These are phyloP conservation scores for Polygonum maritimum DNA, from an alignment of 148 eudicot genomes.

Conservation along the genomic window DNA sequence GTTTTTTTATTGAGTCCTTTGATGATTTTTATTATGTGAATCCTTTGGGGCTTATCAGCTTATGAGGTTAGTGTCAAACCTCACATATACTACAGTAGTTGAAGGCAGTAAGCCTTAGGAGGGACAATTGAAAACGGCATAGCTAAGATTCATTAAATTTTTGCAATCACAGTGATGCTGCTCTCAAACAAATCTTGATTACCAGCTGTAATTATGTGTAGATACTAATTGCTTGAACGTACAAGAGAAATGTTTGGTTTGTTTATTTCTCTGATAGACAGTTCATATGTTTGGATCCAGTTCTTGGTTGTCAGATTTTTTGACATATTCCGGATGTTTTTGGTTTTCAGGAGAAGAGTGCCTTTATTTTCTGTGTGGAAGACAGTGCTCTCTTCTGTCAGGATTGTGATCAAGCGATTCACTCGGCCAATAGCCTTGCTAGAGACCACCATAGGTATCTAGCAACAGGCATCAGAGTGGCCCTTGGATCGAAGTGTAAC, in stretches of 20 bases:
- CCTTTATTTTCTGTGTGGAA: conserved; percentile 97
- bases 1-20: background rate
- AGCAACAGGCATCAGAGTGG: conserved; percentile 85
- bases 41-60: background rate
- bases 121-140: background rate
- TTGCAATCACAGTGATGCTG: background rate
- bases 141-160: background rate
- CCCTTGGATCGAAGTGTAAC: conserved; percentile 43
- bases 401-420: conserved; percentile 84
- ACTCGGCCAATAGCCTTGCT: conserved; percentile 54
- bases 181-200: background rate
- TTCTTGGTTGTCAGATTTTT: background rate
- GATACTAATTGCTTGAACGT: background rate
- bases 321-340: conserved; percentile 8
- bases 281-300: background rate
- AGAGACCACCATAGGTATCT: conserved; percentile 83
- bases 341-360: conserved; percentile 63
- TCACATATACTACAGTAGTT: background rate
- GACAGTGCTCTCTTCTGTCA: conserved; percentile 92
- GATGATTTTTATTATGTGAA: background rate
- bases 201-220: background rate
- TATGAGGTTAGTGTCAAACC: background rate
- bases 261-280: background rate
- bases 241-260: background rate
- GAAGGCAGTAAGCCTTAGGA: background rate